Conservation (phyloP, 129 eudicot genomes). For the Erigeron canadensis region DNA sequence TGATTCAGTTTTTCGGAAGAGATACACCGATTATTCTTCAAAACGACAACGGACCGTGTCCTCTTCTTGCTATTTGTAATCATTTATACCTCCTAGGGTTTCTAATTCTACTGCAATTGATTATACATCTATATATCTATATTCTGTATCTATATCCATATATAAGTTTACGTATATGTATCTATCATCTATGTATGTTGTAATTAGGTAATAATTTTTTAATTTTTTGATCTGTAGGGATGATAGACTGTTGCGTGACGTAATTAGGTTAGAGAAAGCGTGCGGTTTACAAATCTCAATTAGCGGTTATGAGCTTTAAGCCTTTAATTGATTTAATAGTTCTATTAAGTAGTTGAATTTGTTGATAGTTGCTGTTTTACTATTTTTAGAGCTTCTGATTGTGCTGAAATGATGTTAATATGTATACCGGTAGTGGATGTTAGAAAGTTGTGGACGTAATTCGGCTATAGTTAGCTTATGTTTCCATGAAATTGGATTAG, state of each 20-base stretch:
- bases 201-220: constrained; percentile 20
- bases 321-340: neutral
- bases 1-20: constrained; percentile 67
- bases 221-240: constrained; percentile 7
- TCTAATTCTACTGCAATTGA: constrained; percentile 9
- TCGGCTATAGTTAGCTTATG: no score
- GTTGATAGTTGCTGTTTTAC: no score
- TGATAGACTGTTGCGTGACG: constrained; percentile 8
- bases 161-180: neutral
- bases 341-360: no score
- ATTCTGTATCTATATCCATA: no score
- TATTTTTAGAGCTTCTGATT: no score
- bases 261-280: constrained; percentile 11
- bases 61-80: constrained; percentile 92
- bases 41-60: constrained; percentile 98
- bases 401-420: no score
- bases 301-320: neutral
- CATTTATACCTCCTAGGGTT: constrained; percentile 32
- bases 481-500: no score
- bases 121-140: neutral
- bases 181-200: constrained; percentile 5
- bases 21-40: constrained; percentile 79
- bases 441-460: no score
- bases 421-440: no score
- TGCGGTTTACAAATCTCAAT: no score